Evolutionary conservation across 345 rosid species (phyloP), one percentile per base, ranked within the genome.

Genomic region (Dovyalis caffra): DNA sequence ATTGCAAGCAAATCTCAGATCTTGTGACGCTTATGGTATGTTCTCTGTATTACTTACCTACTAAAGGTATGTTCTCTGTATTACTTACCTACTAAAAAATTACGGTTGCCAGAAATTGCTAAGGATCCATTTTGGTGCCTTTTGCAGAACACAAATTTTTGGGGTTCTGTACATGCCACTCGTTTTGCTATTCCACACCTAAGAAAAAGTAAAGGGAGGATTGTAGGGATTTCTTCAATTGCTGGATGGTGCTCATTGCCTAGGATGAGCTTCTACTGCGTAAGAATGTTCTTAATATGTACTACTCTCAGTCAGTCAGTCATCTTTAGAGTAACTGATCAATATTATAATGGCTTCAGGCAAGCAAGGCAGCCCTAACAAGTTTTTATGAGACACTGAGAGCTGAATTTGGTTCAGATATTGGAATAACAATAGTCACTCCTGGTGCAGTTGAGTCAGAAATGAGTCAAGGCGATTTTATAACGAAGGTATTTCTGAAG

Each of bases 351-450:
- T 43, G 66, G 32, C 26, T 43, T 23, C 77, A 90, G 91, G 92
- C 90, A n/a, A 88, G 91, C 73, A 90, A 90, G 76, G 92, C 92
- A 1, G 90, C 92, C 3, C 40, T 85, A 14, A 76, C 82, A 6
- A 78, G 77, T 64, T 78, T 90, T 3, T 88, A 74, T 28, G 89
- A 88, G 79, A 85, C 88, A 10, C 62, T 88, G 72, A 80, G 85
- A 73, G 33, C 61, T 6, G 90, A 87, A 75, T 62, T 86, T 0
- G 86, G 88, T 23, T 66, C 74, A 6, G 72, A 74, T 8, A 74
- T 87, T 7, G 84, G 83, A 3, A 58, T 90, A 23, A 84, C 87
- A 21, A 86, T 87, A n/a, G 87, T 85, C 61, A 86, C 85, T 45
- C 91, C 90, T 0, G 84, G 91, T 1, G 33, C 83, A 0, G 60